Conservation (phyloP, 2,329 filamentous ascomycete species). For the Xylariaceae sp. region DNA sequence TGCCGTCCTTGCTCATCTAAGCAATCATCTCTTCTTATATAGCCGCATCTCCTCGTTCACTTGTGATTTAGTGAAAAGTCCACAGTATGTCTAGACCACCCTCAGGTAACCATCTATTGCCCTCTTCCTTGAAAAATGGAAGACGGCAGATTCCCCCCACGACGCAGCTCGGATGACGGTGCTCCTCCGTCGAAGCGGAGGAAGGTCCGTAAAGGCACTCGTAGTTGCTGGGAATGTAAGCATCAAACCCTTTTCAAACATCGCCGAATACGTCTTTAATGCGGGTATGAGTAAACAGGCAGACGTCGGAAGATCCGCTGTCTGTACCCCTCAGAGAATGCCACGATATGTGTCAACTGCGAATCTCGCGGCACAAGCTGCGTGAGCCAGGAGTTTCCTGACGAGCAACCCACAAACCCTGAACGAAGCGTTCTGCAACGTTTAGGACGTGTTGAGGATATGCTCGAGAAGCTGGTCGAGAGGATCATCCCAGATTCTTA, state of each 20-base stretch:
- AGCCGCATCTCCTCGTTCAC: neutral
- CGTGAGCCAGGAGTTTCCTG: constrained; percentile 42
- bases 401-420: constrained; percentile 32
- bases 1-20: neutral
- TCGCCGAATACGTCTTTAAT: constrained; percentile 1
- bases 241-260: constrained; percentile 1
- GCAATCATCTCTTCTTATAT: neutral
- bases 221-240: constrained; percentile 52
- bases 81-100: neutral
- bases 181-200: constrained; percentile 34
- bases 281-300: constrained; percentile 24
- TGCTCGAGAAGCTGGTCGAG: constrained; percentile 44
- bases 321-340: constrained; percentile 37
- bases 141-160: constrained; percentile 11
- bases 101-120: neutral
- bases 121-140: constrained; percentile 4
- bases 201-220: constrained; percentile 48
- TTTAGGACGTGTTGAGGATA: constrained; percentile 41
- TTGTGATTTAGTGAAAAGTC: neutral
- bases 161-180: constrained; percentile 12
- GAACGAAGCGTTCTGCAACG: constrained; percentile 40
- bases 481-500: constrained; percentile 31
- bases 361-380: constrained; percentile 38
- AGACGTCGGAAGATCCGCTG: constrained; percentile 46
- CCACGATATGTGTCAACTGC: constrained; percentile 41